Base-by-base conservation (phyloP, 805 yeast species). In the Saitoella complicata region DNA sequence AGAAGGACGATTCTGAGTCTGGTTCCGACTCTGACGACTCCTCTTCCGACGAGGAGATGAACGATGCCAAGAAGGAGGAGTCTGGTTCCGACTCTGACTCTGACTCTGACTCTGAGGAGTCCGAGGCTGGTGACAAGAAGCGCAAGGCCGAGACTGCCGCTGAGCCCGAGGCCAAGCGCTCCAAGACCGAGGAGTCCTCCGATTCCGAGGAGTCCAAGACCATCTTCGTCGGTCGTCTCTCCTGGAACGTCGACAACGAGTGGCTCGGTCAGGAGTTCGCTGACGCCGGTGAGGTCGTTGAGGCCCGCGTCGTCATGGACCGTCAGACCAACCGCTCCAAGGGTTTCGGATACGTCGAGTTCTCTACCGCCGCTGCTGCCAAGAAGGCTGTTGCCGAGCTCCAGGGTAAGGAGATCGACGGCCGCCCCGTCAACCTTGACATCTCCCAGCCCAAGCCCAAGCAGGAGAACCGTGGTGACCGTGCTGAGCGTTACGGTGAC, bases 171-270 rank as follows among this genome's bases (percentile, higher is more conserved):
- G 12, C n/a, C n/a, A 41, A 34, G 13, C 37, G 32, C 12, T 10
- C 40, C 8, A 73, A 71, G 68, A 53, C 56, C 40, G 59, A 57
- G 46, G 49, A 46, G 21, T 51, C 49, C 32, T 58, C 64, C 43
- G 65, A 61, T 51, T 46, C 57, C 35, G 64, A 60, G 44, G 94
- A 80, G 66, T 80, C 86, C 56, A 82, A 88, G 48, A 88, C 97
- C 49, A 65, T 91, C 53, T 91, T 91, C 58, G 97, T 87, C 53
- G 98, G 98, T 58, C 80, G 97, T 70, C 75, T 91, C 59, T 86
- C 97, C 13, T 91, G 97, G 97, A 81, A 78, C 65, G 75, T 91
- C 58, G 98, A 91, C 60, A 96, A 87, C 62, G 94, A 79, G 49
- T 83, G 95, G 94, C 76, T 91, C 63, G 71, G 72, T 66, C 69